Conservation (phyloP, 345 rosid species). For the Hirschfeldia incana region DNA sequence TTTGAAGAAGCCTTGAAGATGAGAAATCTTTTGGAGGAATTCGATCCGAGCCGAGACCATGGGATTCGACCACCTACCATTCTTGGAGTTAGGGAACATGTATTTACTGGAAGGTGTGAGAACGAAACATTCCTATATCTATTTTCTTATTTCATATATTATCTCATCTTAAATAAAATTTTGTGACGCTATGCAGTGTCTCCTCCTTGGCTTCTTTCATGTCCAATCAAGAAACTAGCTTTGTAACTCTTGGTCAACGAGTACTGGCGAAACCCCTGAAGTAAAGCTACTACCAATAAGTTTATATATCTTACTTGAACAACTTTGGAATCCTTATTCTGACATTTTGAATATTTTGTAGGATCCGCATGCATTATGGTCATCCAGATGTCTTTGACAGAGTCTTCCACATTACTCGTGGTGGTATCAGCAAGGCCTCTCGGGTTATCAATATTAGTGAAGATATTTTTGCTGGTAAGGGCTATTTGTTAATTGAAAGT, state of each 20-base stretch:
- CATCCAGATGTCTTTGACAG: conserved; percentile 99
- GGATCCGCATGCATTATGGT: conserved; percentile 99
- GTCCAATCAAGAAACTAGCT: conserved; percentile 95
- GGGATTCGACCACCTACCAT: conserved; percentile 93
- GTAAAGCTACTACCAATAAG: conserved; percentile 50
- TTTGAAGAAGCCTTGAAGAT: conserved; percentile 98
- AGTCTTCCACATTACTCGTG: conserved; percentile 95
- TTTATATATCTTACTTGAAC: neutral
- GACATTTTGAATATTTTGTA: conserved; percentile 29
- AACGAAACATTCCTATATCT: conserved; percentile 12
- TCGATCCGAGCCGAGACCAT: conserved; percentile 53
- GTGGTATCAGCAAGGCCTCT: conserved; percentile 99
- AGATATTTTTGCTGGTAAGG: neutral
- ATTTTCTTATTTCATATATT: neutral
- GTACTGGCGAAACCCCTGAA: conserved; percentile 92
- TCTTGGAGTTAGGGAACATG: conserved; percentile 97
- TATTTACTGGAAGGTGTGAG: conserved; percentile 89
- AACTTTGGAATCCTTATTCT: conserved; percentile 17
- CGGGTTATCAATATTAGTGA: conserved; percentile 49
- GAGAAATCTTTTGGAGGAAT: conserved; percentile 97
- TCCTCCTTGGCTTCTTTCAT: conserved; percentile 94
- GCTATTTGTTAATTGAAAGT: neutral
- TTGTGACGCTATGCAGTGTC: conserved; percentile 62
- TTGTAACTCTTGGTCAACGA: conserved; percentile 96
- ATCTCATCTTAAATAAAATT: conserved; percentile 1